Base-by-base conservation (phyloP, 2,329 filamentous ascomycete species). In the Aureobasidium zeae region DNA sequence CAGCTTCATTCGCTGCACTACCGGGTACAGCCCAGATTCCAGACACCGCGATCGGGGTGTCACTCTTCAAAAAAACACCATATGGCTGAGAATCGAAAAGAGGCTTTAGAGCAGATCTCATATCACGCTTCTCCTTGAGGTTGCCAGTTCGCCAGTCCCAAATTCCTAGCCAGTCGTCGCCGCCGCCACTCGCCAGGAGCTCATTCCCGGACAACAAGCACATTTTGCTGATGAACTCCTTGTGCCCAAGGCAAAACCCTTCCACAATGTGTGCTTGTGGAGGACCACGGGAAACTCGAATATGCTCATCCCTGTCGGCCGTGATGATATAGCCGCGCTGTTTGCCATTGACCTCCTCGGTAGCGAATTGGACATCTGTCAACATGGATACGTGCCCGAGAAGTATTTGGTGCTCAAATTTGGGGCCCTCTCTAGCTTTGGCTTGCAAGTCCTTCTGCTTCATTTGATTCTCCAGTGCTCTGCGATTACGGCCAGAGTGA, bases 321-420 rank as follows among this genome's bases (percentile, higher is more conserved):
- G 79, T 83, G 34, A 85, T 63, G 35, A 85, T 74, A 53, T 81
- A 83, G 38, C 60, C 67, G 43, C 71, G 69, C n/a, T 57, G 52
- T 26, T 62, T 61, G 13, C 61, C 61, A 48, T 78, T 48, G 52
- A 65, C 49, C 51, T 69, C 58, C 56, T 69, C 57, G n/a, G 64
- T 66, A 5, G 70, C 72, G 30, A 77, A 69, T 2, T 70, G 63
- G 39, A 95, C 61, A 55, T 86, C 81, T 1, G 88, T 95, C 37
- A 98, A 76, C 77, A 96, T 84, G 1, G 89, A 95, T 11, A 98
- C 91, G 63, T 98, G 91, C 10, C 91, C 91, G 1, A 98, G 76
- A 6, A 95, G 69, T 1, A 94, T 70, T 26, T 80, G 76, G 53
- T 86, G 77, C 53, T 86, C 81, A 58, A 94, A 94, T 34, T 63